A percentile compares a stretch with the other conserved stretches of the same genome.
Evolutionary conservation across 164 flowering plant genomes (phyloP).

Genomic region (Magnolia changhungtana): DNA sequence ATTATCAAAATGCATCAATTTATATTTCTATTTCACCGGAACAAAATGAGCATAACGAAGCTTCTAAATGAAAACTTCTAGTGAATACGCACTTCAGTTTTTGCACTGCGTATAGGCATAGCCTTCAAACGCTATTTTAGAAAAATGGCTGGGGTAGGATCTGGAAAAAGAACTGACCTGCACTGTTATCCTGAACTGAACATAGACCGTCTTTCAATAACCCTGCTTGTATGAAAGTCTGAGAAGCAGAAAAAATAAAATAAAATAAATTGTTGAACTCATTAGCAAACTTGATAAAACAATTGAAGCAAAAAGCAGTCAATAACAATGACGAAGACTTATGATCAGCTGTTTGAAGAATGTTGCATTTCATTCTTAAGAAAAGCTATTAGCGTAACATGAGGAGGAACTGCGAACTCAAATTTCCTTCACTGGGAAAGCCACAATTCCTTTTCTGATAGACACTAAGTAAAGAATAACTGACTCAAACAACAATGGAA

Average conservation of each 20-base stretch:
- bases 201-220: slow-evolving; percentile 77
- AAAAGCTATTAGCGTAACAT: neutral
- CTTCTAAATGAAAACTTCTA: too few species aligned
- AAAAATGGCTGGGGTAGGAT: neutral
- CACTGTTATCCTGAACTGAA: slow-evolving; percentile 96
- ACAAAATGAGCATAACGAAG: too few species aligned
- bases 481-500: too few species aligned
- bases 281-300: neutral
- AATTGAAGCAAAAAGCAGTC: neutral
- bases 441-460: too few species aligned
- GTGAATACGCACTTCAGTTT: too few species aligned
- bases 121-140: too few species aligned
- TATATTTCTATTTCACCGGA: too few species aligned
- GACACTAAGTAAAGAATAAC: too few species aligned
- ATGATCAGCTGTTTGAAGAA: neutral
- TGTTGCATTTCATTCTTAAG: neutral
- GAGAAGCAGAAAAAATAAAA: neutral
- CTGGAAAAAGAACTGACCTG: slow-evolving; percentile 46
- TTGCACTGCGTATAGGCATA: too few species aligned
- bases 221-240: slow-evolving; percentile 77
- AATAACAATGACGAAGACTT: neutral
- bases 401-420: neutral
- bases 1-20: too few species aligned
- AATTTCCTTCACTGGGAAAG: too few species aligned
- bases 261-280: neutral